Evolutionary conservation across 345 rosid species (phyloP), one percentile per base, ranked within the genome.

Genomic region (Eucalyptus pauciflora): DNA sequence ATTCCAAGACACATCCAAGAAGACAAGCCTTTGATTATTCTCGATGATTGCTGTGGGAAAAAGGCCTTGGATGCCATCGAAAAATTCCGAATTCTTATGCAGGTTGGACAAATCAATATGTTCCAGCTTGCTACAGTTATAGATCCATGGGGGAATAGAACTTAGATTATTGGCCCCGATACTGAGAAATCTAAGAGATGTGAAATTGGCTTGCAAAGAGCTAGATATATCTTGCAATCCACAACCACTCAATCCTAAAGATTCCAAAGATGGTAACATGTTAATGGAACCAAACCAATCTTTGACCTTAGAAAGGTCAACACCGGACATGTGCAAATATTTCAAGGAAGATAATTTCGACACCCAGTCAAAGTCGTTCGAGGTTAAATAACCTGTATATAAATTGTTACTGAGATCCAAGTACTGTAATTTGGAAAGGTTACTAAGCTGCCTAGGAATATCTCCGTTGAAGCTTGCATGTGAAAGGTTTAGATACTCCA

Each of bases 1-100:
- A 14, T 87, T 58, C 0, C 0, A 0, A 13, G 43, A 41, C 50
- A 58, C 6, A 3, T 87, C 49, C 2, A 87, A 69, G 22, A 87
- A 56, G 51, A 31, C 71, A 33, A 87, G 88, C 51, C 64, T 64
- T 58, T 87, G 43, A 69, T 87, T 87, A 16, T 87, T 56, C 43
- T 87, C n/a, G 50, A 87, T 2, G n/a, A 87, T 87, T 69, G 60
- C 8, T 1, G 14, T 37, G 37, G 79, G 88, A 56, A 87, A 87
- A 50, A 0, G 11, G 7, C 20, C 79, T 58, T 24, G 4, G 24
- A 18, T 7, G 9, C 2, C 0, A 51, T 0, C 3, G 54, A 0
- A 0, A 48, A 10, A 4, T 49, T 0, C 1, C 2, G 0, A 13
- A 50, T 0, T 0, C 1, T 1, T 6, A 49, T 13, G 0, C 51